phyloP scores from a whole-genome alignment of 768 basidiomycete genomes.

The Hydnomerulius pinastri region DNA sequence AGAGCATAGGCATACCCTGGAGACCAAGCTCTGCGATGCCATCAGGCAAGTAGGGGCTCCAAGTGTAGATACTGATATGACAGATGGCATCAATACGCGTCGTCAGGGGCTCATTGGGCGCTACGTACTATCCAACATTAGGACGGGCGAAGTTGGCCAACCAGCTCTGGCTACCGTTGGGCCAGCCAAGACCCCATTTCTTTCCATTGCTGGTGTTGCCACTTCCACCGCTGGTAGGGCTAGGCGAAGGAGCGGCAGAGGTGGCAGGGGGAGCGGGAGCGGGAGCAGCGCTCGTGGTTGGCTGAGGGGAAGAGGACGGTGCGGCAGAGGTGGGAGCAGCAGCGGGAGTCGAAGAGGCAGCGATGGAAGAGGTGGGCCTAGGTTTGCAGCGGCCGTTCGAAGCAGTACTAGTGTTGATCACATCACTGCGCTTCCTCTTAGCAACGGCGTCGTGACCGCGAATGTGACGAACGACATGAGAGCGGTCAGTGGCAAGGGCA shows the following conservation, averaged over 20 bases:
- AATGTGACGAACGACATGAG: conserved; percentile 46
- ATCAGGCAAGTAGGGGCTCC: conserved; percentile 52
- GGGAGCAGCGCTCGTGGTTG: not conserved
- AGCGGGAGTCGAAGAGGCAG: conserved; percentile 15
- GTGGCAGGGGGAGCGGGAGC: conserved; percentile 14
- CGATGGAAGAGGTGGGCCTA: conserved; percentile 37
- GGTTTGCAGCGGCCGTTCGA: conserved; percentile 58
- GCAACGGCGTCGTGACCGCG: conserved; percentile 48
- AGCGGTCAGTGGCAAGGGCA: conserved; percentile 49
- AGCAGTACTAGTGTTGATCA: conserved; percentile 23
- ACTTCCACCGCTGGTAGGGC: conserved; percentile 5
- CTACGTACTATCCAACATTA: conserved; percentile 44
- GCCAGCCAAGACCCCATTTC: conserved; percentile 71
- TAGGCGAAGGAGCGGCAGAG: conserved; percentile 20
- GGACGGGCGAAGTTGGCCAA: conserved; percentile 49
- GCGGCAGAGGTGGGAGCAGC: conserved; percentile 3
- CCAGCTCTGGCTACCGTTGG: conserved; percentile 45
- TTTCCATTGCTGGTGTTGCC: conserved; percentile 14
- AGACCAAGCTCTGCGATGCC: conserved; percentile 39
- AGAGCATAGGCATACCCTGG: conserved; percentile 63
- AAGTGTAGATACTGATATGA: conserved; percentile 57
- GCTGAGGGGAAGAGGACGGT: conserved; percentile 9
- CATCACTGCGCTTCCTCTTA: conserved; percentile 50
- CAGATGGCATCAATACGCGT: not conserved
- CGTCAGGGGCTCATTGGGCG: not conserved